A percentile compares a stretch with the other conserved stretches of the same genome.
Conservation (phyloP, 768 basidiomycete genomes). For the Chiua virens region DNA sequence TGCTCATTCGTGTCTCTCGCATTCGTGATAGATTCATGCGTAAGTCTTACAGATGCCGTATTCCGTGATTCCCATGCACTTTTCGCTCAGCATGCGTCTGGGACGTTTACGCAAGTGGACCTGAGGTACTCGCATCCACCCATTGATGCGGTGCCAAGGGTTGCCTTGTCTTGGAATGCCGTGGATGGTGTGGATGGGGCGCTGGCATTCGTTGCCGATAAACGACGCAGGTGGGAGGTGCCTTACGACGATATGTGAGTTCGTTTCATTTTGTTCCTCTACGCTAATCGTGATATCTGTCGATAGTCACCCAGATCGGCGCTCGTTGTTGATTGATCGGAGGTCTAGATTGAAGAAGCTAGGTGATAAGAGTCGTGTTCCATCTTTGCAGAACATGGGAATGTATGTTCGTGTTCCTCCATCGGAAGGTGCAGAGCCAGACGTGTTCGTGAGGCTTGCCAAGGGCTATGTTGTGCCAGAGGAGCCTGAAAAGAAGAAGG, state of each 20-base stretch:
- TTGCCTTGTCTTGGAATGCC: slow-evolving; percentile 63
- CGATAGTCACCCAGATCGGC: slow-evolving; percentile 38
- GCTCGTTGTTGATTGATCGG: slow-evolving; percentile 22
- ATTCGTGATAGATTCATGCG: background rate
- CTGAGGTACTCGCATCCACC: slow-evolving; percentile 62
- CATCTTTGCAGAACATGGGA: slow-evolving; percentile 58
- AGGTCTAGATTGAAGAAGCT: slow-evolving; percentile 51
- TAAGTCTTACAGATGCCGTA: slow-evolving; percentile 49
- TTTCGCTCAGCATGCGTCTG: slow-evolving; percentile 73
- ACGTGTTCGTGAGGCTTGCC: slow-evolving; percentile 60
- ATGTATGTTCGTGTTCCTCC: slow-evolving; percentile 35
- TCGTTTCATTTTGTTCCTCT: background rate
- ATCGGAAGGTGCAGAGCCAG: slow-evolving; percentile 27
- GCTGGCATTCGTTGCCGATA: slow-evolving; percentile 65
- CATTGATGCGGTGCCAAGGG: slow-evolving; percentile 64
- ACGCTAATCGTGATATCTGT: background rate
- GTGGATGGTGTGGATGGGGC: slow-evolving; percentile 43
- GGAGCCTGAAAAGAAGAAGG: slow-evolving; percentile 36
- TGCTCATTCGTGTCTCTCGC: background rate
- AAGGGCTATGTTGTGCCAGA: slow-evolving; percentile 52
- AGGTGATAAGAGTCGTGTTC: slow-evolving; percentile 54
- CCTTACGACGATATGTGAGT: slow-evolving; percentile 82
- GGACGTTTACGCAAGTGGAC: slow-evolving; percentile 79
- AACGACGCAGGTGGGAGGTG: slow-evolving; percentile 53
- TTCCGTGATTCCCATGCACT: slow-evolving; percentile 72